phyloP scores from a whole-genome alignment of 192 early-diverging fungal genomes.

The Lunasporangiospora selenospora region DNA sequence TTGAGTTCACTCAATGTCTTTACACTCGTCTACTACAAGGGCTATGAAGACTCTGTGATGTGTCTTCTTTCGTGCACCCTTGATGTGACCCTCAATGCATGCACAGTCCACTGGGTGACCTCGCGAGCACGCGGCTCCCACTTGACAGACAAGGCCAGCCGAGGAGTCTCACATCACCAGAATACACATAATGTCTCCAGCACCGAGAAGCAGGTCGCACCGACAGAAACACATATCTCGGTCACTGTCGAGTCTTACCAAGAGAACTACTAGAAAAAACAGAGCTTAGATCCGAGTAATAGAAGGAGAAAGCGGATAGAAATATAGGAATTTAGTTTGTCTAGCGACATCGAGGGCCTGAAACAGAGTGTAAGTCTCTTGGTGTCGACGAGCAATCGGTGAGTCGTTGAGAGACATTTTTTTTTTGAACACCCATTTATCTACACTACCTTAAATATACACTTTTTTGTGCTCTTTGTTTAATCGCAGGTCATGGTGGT shows the following conservation, averaged over 20 bases:
- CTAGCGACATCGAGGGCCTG: too few relatives aligned
- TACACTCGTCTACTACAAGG: slow-evolving; percentile 43
- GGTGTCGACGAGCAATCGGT: too few relatives aligned
- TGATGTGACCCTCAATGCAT: slow-evolving; percentile 54
- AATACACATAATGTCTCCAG: slow-evolving; percentile 5
- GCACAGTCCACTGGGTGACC: slow-evolving; percentile 57
- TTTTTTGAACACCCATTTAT: too few relatives aligned
- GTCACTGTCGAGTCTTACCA: slow-evolving; percentile 36
- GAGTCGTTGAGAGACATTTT: too few relatives aligned
- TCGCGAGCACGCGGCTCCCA: slow-evolving; percentile 11
- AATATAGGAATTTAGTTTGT: too few relatives aligned
- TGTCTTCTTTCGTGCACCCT: slow-evolving; percentile 55
- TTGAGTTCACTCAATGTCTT: slow-evolving; percentile 52
- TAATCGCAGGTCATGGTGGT: too few relatives aligned
- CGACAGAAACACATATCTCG: slow-evolving; percentile 34
- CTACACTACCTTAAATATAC: too few relatives aligned
- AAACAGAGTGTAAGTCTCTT: too few relatives aligned
- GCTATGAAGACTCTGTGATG: slow-evolving; percentile 49
- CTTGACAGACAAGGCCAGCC: slow-evolving; percentile 18
- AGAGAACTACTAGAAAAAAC: slow-evolving; percentile 5
- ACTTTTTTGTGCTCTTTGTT: too few relatives aligned
- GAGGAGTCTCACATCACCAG: slow-evolving; percentile 6
- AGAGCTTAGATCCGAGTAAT: neutral
- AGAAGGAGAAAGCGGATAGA: neutral
- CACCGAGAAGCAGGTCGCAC: slow-evolving; percentile 14